A percentile compares a stretch with the other conserved stretches of the same genome.
Conservation (phyloP, 768 basidiomycete genomes). For the Dictyophora rubrovolvata region DNA sequence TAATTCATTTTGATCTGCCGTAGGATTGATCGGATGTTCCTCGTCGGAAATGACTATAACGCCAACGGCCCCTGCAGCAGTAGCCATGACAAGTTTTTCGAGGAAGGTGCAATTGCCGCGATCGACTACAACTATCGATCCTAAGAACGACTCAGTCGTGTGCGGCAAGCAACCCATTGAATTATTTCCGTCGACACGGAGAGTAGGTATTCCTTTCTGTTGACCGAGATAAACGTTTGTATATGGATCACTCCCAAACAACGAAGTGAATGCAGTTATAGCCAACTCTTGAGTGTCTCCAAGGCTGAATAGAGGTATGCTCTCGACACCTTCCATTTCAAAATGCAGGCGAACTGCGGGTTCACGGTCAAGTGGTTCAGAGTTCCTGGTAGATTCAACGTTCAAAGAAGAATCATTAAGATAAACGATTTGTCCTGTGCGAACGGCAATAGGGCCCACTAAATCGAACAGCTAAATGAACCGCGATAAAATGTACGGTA, state of each 20-base stretch:
- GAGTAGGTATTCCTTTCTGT: constrained; percentile 43
- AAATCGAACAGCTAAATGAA: background rate
- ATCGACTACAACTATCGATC: constrained; percentile 44
- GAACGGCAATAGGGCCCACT: constrained; percentile 79
- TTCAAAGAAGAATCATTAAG: constrained; percentile 55
- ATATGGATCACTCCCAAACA: constrained; percentile 60
- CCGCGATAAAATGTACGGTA: constrained; percentile 3
- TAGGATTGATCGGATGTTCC: constrained; percentile 53
- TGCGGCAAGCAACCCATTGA: constrained; percentile 51
- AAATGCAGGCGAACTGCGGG: constrained; percentile 50
- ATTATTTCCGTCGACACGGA: constrained; percentile 39
- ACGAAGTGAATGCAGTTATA: constrained; percentile 51
- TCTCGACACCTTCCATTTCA: constrained; percentile 42
- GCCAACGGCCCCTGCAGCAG: constrained; percentile 62
- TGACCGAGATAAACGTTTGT: constrained; percentile 12
- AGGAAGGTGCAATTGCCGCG: constrained; percentile 86
- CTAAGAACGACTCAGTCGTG: constrained; percentile 30
- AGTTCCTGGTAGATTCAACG: constrained; percentile 22
- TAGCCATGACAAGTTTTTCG: constrained; percentile 66
- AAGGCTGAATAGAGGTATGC: constrained; percentile 31
- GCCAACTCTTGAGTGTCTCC: constrained; percentile 36
- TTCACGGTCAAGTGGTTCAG: constrained; percentile 17
- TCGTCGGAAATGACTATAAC: constrained; percentile 66
- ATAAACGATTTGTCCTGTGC: constrained; percentile 73
- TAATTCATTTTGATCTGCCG: constrained; percentile 48